phyloP scores from a whole-genome alignment of 345 rosid genomes.

The Hibiscus tridactylites region DNA sequence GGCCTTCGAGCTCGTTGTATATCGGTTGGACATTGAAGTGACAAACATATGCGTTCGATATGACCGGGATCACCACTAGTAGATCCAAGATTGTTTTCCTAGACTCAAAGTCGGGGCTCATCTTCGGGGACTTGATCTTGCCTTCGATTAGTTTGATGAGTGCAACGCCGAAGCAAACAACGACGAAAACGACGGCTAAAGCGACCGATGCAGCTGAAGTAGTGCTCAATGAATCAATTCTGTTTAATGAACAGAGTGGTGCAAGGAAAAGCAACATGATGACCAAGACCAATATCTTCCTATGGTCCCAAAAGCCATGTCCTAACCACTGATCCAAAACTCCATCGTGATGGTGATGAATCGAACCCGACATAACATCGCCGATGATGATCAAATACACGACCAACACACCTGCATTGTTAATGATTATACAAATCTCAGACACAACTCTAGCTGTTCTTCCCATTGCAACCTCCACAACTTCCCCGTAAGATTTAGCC shows the following conservation, averaged over 20 bases:
- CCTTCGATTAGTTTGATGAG: constrained; percentile 70
- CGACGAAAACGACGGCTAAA: constrained; percentile 79
- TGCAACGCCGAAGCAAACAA: constrained; percentile 62
- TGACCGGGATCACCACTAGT: constrained; percentile 87
- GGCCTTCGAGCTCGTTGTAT: constrained; percentile 76
- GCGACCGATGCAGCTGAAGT: constrained; percentile 95
- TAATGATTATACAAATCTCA: constrained; percentile 82
- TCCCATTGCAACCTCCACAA: constrained; percentile 71
- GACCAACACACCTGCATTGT: constrained; percentile 88
- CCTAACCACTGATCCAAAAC: constrained; percentile 95
- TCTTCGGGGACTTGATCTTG: constrained; percentile 57
- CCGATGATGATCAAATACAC: constrained; percentile 90
- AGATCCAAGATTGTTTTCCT: constrained; percentile 60
- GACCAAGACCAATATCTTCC: constrained; percentile 59
- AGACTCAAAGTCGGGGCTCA: constrained; percentile 73
- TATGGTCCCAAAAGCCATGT: constrained; percentile 87
- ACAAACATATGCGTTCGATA: constrained; percentile 85
- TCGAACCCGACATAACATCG: constrained; percentile 85
- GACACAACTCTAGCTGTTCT: constrained; percentile 69
- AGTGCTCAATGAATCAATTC: constrained; percentile 80
- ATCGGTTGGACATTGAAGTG: constrained; percentile 94
- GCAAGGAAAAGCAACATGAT: constrained; percentile 70
- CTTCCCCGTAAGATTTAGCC: constrained; percentile 77
- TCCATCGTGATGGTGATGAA: constrained; percentile 30
- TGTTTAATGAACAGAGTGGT: constrained; percentile 76